A percentile compares a stretch with the other conserved stretches of the same genome.
phyloP scores from a whole-genome alignment of 768 basidiomycete species.

The Tulasnella sp. region DNA sequence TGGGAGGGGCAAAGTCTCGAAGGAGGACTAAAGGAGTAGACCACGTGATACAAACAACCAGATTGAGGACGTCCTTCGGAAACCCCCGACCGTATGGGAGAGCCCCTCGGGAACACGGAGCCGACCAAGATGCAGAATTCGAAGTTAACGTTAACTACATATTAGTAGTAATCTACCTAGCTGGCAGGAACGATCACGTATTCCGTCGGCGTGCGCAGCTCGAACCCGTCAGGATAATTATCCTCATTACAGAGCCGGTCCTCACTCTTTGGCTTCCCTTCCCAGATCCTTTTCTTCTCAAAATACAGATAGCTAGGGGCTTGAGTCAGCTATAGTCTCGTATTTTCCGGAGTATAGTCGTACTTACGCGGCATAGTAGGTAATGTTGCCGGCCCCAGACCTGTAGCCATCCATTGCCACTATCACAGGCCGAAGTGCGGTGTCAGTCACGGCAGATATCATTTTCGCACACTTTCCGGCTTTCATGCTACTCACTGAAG shows the following conservation, averaged over 20 bases:
- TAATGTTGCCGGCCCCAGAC: constrained; percentile 51
- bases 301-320: constrained; percentile 52
- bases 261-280: constrained; percentile 54
- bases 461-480: background rate
- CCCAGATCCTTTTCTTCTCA: constrained; percentile 52
- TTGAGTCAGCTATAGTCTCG: background rate
- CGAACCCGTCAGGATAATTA: background rate
- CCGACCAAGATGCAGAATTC: too few relatives aligned
- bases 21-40: background rate
- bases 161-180: background rate
- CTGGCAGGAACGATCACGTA: background rate
- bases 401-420: constrained; percentile 52
- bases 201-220: background rate
- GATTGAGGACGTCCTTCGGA: background rate
- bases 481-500: constrained; percentile 48
- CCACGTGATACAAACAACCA: background rate
- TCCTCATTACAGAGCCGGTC: constrained; percentile 47
- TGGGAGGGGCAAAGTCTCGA: background rate
- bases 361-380: constrained; percentile 52
- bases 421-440: constrained; percentile 36
- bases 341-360: background rate
- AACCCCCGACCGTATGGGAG: background rate
- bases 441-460: background rate
- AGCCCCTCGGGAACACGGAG: too few relatives aligned
- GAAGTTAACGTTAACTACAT: background rate